Conservation (phyloP, 805 yeast species). For the Candida schatavii region DNA sequence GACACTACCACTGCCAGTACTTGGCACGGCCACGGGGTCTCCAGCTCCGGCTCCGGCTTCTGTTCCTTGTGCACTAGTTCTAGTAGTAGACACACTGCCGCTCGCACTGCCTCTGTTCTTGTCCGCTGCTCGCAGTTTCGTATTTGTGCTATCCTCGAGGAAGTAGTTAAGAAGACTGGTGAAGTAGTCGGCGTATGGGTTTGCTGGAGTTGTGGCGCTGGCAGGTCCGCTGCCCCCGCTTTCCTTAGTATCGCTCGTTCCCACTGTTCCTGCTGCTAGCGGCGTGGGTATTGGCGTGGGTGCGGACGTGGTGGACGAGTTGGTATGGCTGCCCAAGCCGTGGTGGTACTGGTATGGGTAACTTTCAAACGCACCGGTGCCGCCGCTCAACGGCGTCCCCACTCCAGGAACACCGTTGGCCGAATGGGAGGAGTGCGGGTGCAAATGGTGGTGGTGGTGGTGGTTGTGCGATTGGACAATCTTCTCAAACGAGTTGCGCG, state of each 20-base stretch:
- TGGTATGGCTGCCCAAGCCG: slow-evolving; percentile 5
- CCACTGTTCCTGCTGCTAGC: slow-evolving; percentile 9
- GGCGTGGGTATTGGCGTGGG: background rate
- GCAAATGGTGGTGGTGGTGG: slow-evolving; percentile 2
- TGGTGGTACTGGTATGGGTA: no score
- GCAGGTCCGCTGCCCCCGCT: slow-evolving; percentile 11
- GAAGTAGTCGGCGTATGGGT: slow-evolving; percentile 37
- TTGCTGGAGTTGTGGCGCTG: slow-evolving; percentile 10
- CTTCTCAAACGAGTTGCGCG: slow-evolving; percentile 36
- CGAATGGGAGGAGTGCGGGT: no score
- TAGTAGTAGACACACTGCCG: slow-evolving; percentile 2
- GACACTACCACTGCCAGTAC: no score
- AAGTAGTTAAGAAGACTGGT: slow-evolving; percentile 49
- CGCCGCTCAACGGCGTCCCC: background rate
- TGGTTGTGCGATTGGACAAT: slow-evolving; percentile 18
- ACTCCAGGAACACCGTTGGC: slow-evolving; percentile 3
- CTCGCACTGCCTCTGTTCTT: slow-evolving; percentile 3
- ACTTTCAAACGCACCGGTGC: background rate
- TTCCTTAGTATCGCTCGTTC: no score
- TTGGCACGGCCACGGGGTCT: slow-evolving; percentile 5
- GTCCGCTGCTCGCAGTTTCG: no score
- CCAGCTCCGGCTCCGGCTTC: background rate
- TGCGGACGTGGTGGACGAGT: slow-evolving; percentile 4
- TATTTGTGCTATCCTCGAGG: slow-evolving; percentile 40
- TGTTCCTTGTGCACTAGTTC: no score